Percentiles rank a stretch among this genome's conserved stretches.
Evolutionary conservation across 73 alveolate species (phyloP).

Genomic region (Tetrahymena malaccensis): DNA sequence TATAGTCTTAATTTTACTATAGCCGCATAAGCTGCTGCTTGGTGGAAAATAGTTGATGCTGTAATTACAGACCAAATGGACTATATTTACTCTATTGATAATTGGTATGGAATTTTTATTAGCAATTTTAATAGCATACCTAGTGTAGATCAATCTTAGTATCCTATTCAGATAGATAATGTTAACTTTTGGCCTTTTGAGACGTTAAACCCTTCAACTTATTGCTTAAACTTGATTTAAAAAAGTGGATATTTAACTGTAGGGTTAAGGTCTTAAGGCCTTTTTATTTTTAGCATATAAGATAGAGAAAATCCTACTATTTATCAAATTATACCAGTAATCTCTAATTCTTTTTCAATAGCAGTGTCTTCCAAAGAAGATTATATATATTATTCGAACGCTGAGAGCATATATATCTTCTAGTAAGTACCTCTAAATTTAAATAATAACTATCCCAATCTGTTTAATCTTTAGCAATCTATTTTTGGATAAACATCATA

Average conservation of each 20-base stretch:
- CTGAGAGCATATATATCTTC: background rate
- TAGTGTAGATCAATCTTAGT: background rate
- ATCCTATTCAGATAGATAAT: background rate
- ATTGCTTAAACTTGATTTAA: background rate
- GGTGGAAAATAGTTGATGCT: background rate
- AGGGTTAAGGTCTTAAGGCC: background rate
- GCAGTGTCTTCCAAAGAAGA: background rate
- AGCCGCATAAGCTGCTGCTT: background rate
- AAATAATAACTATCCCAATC: background rate
- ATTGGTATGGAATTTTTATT: background rate
- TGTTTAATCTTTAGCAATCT: background rate
- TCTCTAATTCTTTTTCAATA: background rate
- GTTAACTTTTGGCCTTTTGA: background rate
- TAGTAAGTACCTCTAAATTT: background rate
- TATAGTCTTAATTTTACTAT: background rate
- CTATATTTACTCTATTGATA: background rate
- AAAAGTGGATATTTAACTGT: background rate
- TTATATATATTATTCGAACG: background rate
- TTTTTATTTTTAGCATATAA: too few relatives aligned
- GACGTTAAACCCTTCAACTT: background rate
- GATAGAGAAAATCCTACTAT: background rate
- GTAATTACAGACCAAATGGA: background rate
- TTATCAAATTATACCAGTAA: background rate
- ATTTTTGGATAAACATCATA: background rate
- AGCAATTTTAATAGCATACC: background rate